A percentile compares a stretch with the other conserved stretches of the same genome.
phyloP scores from a whole-genome alignment of 371 early-diverging fungal species.

The Dinochytrium kinnereticum region DNA sequence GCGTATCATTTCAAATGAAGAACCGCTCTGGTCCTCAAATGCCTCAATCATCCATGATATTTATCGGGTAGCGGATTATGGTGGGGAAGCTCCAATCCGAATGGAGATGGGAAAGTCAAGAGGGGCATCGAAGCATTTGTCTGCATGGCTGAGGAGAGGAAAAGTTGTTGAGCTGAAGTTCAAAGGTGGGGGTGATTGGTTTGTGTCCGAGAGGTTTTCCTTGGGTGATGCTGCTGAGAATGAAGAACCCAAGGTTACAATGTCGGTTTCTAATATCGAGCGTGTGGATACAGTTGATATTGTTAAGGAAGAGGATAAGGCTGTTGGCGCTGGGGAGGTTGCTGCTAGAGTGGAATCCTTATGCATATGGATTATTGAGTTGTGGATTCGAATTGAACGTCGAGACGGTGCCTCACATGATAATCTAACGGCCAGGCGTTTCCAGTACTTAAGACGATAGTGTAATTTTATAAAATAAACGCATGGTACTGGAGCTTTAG shows the following conservation, averaged over 20 bases:
- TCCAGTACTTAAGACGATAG: neutral
- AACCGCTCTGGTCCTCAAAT: neutral
- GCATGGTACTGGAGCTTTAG: too few species aligned
- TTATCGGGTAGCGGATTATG: neutral
- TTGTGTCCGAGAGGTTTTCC: neutral
- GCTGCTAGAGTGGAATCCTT: neutral
- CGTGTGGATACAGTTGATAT: slow-evolving; percentile 11
- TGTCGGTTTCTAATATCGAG: neutral
- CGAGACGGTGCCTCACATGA: neutral
- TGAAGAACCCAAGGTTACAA: neutral
- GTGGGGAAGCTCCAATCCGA: neutral
- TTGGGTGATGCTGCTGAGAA: neutral
- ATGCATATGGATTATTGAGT: slow-evolving; percentile 4
- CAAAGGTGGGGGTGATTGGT: slow-evolving; percentile 5
- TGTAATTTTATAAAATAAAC: too few species aligned
- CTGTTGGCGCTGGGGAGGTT: neutral
- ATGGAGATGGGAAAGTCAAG: neutral
- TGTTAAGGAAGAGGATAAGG: neutral
- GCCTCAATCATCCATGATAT: neutral
- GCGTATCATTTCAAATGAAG: neutral
- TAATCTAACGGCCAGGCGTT: neutral
- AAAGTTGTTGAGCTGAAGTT: slow-evolving; percentile 3
- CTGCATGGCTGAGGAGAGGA: neutral
- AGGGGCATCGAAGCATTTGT: neutral
- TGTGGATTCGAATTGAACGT: neutral